Evolutionary conservation across 1,139 yeast species (phyloP), one percentile per base, ranked within the genome.

Genomic region (Hansenula sp.): DNA sequence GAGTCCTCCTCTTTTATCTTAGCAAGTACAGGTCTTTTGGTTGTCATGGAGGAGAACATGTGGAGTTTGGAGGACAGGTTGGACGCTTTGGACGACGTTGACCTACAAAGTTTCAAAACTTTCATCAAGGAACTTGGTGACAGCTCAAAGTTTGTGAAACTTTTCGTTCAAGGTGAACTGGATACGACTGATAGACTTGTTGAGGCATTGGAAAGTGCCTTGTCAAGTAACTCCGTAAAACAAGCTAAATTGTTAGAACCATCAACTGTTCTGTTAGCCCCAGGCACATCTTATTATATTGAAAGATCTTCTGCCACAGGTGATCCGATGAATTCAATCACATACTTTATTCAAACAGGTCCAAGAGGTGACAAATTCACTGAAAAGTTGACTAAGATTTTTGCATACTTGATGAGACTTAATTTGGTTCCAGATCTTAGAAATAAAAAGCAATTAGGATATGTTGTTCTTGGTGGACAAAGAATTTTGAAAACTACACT

Each of bases 261-360:
- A 5, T 60, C 71, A 1, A 70, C 80, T 5, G 57, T 63, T 33
- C 35, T 66, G 1, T 59, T 79, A 1, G 50, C 51, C 1, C 59
- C 64, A 0, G 76, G 78, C 0, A 61, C 59, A 3, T 63, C 69
- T 42, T 70, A 59, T 43, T 52, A 56, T 18, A 56, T 63, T 38
- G 59, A 63, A 15, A 56, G 61, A 16, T 28, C 41, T 2, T 65
- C 67, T 0, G 67, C 71, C 24, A 54, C 61, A 16, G 62, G 58
- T 16, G 85, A 80, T 53, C 74, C 74, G 3, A 71, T 75, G 33
- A 77, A 72, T 50, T 65, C 79, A 2, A 61, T 79, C 4, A 71
- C 71, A 9, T 69, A 70, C 51, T 83, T 75, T 52, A 59, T 81
- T 30, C 86, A 83, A 58, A 63, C 81, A 1, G 87, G 87, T 0